Evolutionary conservation across 371 early-diverging fungal genomes (phyloP), one percentile per base, ranked within the genome.

Genomic region (Mortierella sp.): DNA sequence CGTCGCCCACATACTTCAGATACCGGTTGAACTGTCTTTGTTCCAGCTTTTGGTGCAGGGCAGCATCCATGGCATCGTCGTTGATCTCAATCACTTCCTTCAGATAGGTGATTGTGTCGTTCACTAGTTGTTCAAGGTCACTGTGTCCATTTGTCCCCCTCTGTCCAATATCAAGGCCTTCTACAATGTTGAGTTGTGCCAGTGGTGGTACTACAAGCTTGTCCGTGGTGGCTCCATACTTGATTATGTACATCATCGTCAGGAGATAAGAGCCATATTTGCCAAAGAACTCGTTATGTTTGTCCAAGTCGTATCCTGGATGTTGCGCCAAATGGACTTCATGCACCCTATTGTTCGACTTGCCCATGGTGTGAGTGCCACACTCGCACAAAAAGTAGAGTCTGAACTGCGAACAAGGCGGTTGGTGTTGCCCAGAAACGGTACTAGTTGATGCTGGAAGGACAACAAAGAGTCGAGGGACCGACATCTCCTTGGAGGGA

Each of bases 381-480:
- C 59, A 58, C 37, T 58, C 47, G 25, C 47, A 47, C 19, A 47
- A 25, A 13, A 47, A 47, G 47, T 21, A 25, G 7, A 47, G 24
- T 13, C 47, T 17, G 22, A 47, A 47, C 10, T 10, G 19, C 13
- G 8, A 21, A 2, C 22, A 17, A 7, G 8, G 5, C 13, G 25
- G 25, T 19, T 22, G 14, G 22, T 22, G 6, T 10, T 10, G 22
- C 5, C 10, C 22, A 22, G 14, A 17, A 21, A 17, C 10, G 3
- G 17, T 47, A 3, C 47, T 8, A 3, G 10, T 25, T 27, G 37
- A 31, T 5, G 13, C 54, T 54, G 68, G 68, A 9, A 67, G 55
- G 17, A 67, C 46, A 29, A 67, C 60, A 22, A 67, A 67, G 6
- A 67, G 34, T 1, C 68, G n/a, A 13, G 68, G 68, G 12, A 67